Percentiles rank a stretch among this genome's conserved stretches.
Evolutionary conservation across 2,329 filamentous ascomycete genomes (phyloP).

Genomic region (Neospermospora avenae): DNA sequence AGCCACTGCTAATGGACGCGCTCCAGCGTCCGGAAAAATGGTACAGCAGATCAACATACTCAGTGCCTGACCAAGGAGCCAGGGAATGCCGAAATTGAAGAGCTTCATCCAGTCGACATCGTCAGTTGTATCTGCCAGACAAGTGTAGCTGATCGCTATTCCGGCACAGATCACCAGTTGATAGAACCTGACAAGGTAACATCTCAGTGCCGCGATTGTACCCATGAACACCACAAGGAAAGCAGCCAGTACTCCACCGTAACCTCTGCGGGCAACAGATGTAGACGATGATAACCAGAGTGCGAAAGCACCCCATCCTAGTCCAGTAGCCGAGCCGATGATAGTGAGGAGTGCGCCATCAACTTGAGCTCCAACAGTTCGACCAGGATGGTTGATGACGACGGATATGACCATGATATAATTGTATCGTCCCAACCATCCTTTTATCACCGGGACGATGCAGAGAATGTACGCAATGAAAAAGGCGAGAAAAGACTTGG

Average conservation of each 20-base stretch:
- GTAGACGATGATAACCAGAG: conserved; percentile 53
- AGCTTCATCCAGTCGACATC: conserved; percentile 49
- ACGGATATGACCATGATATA: conserved; percentile 56
- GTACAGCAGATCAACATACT: conserved; percentile 46
- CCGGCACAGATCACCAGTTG: conserved; percentile 54
- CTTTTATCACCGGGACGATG: conserved; percentile 45
- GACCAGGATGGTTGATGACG: conserved; percentile 56
- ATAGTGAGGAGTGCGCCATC: conserved; percentile 53
- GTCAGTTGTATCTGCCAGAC: conserved; percentile 47
- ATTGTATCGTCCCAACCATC: conserved; percentile 51
- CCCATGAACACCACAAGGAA: conserved; percentile 54
- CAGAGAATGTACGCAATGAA: conserved; percentile 55
- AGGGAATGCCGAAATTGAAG: conserved; percentile 52
- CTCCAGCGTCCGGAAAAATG: conserved; percentile 54
- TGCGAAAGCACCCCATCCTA: conserved; percentile 54
- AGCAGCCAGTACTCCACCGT: conserved; percentile 53
- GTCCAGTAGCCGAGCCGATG: conserved; percentile 50
- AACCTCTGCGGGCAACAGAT: conserved; percentile 43
- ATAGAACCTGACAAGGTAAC: conserved; percentile 54
- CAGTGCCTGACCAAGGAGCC: conserved; percentile 53
- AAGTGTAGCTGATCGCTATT: conserved; percentile 52
- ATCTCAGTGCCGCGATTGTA: conserved; percentile 49
- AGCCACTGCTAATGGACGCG: conserved; percentile 47
- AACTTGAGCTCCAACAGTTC: conserved; percentile 54
- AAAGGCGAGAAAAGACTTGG: conserved; percentile 54